Base-by-base conservation (phyloP, 176 grass and related monocot genomes). In the Avena atlantica region DNA sequence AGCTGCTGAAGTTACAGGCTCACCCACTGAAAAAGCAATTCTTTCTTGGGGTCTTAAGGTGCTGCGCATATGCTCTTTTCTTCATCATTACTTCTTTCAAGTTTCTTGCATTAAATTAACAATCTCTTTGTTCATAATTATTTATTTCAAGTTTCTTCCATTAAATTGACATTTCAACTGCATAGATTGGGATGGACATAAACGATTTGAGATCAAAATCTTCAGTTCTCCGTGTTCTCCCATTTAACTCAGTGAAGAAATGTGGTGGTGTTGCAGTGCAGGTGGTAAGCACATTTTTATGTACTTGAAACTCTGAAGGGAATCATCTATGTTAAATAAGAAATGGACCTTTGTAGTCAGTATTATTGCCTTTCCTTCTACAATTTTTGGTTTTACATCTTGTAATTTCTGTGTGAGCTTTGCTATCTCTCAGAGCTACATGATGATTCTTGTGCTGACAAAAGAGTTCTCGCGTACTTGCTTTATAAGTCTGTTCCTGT, bases 181-280 rank as follows among this genome's bases (percentile, higher is more conserved):
- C 65, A 81, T 89, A 86, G 94, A 80, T 96, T 48, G 91, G 91
- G 40, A 96, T 93, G 91, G 86, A 93, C 49, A 93, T 93, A 64
- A 80, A 73, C 34, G 62, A 78, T 67, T 83, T 72, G 60, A 89
- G 91, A 68, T 83, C 78, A 74, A 88, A 77, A 82, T 89, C 89
- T 81, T 91, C 84, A 34, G 65, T 94, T 85, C 83, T 94, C 52
- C 84, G 78, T 42, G 92, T 89, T 12, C 61, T 82, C 70, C 92
- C 92, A 76, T 94, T 94, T 81, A 94, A 91, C 86, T 94, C 92
- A 4, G 89, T 89, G 92, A 94, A 94, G 69, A 94, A 94, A 73
- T 63, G 84, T 52, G 89, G 89, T 77, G 89, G 92, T 74, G 92
- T 94, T 65, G 89, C 89, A 80, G 76, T 94, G 34, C 87, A 85